Evolutionary conservation across 495 filamentous ascomycete species (phyloP).

Genomic region (Letharia columbiana): DNA sequence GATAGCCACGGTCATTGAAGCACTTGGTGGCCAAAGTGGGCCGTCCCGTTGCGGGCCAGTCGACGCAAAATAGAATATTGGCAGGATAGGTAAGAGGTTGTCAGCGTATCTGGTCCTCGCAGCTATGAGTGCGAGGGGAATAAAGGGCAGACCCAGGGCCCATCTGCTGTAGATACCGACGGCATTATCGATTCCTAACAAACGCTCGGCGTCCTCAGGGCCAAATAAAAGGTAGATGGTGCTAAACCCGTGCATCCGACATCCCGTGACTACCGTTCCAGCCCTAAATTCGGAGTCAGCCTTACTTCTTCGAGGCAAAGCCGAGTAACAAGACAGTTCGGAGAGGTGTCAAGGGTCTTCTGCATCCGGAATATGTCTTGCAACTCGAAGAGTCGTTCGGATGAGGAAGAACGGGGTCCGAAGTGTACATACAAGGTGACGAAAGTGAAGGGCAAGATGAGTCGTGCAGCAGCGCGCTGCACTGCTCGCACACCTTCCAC

Average conservation of each 20-base stretch:
- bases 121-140: slow-evolving; percentile 51
- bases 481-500: slow-evolving; percentile 50
- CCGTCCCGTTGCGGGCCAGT: slow-evolving; percentile 36
- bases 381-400: background rate
- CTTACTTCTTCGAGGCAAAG: background rate
- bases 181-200: slow-evolving; percentile 35
- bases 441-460: slow-evolving; percentile 52
- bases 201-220: slow-evolving; percentile 43
- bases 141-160: slow-evolving; percentile 51
- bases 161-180: slow-evolving; percentile 29
- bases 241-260: slow-evolving; percentile 50
- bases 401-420: background rate
- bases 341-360: background rate
- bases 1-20: slow-evolving; percentile 57
- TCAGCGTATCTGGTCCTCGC: slow-evolving; percentile 52
- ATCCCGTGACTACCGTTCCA: slow-evolving; percentile 47
- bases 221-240: slow-evolving; percentile 58
- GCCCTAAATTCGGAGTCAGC: slow-evolving; percentile 12
- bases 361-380: background rate
- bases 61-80: slow-evolving; percentile 53
- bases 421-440: slow-evolving; percentile 35
- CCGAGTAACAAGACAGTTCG: background rate
- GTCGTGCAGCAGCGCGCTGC: slow-evolving; percentile 43
- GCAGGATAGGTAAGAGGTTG: slow-evolving; percentile 51
- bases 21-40: slow-evolving; percentile 64